A percentile compares a stretch with the other conserved stretches of the same genome.
Conservation (phyloP, 164 flowering plant genomes). For the Tetrastigma voinierianum region DNA sequence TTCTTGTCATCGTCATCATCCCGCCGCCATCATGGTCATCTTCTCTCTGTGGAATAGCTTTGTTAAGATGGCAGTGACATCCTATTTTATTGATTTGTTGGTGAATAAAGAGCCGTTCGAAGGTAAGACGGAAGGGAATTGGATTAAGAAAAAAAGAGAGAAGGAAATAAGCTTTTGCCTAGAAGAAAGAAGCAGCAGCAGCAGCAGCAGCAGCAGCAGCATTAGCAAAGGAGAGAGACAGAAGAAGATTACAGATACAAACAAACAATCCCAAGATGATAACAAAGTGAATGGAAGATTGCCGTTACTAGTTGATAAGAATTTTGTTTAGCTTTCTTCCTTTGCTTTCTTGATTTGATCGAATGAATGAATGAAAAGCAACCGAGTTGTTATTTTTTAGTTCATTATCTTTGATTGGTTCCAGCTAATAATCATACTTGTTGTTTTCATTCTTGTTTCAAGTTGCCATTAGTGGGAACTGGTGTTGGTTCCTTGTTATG, state of each 20-base stretch:
- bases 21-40: background rate
- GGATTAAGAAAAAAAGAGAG: conserved; percentile 8
- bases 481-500: too few species aligned
- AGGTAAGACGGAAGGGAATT: conserved; percentile 12
- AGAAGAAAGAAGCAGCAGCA: conserved; percentile 3
- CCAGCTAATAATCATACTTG: background rate
- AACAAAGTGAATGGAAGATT: background rate
- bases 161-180: too few species aligned
- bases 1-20: conserved; percentile 2
- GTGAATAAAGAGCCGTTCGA: conserved; percentile 33
- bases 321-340: background rate
- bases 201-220: conserved; percentile 5
- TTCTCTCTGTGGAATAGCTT: conserved; percentile 3
- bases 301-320: background rate
- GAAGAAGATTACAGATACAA: background rate
- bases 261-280: background rate
- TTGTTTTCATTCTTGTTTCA: background rate
- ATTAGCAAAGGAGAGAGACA: background rate
- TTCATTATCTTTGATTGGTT: too few species aligned
- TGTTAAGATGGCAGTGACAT: background rate
- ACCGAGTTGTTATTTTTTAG: background rate
- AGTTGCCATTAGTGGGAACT: too few species aligned
- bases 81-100: conserved; percentile 39
- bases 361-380: background rate
- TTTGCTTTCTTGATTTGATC: background rate